Evolutionary conservation across 139 green algal genomes (phyloP), one percentile per base, ranked within the genome.

Genomic region (Chlamydomonas urium): DNA sequence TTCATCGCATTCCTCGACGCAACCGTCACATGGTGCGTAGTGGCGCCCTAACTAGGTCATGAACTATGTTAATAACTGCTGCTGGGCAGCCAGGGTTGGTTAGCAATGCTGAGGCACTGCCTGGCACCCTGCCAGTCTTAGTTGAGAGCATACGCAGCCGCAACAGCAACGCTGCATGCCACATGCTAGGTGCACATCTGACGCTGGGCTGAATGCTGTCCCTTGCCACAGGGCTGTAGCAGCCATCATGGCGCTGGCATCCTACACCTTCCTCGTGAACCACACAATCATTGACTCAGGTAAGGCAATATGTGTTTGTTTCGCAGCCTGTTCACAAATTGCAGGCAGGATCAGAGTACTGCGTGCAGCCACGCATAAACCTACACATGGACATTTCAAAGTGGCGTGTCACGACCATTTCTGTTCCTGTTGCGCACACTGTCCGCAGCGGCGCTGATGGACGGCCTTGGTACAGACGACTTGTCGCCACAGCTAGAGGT

Each of bases 401-500:
- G n/a, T n/a, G n/a, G n/a, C n/a, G n/a, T n/a, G n/a, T n/a, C n/a
- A n/a, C n/a, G n/a, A n/a, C n/a, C n/a, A n/a, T n/a, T n/a, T n/a
- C n/a, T n/a, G n/a, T n/a, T n/a, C n/a, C n/a, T n/a, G n/a, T n/a
- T n/a, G n/a, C n/a, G n/a, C n/a, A n/a, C n/a, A n/a, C n/a, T n/a
- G n/a, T n/a, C n/a, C n/a, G n/a, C n/a, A 35, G 3, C 4, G 4
- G 14, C 33, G 17, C 2, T 74, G 5, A 34, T 66, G 68, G 68
- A 67, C 31, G 53, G 36, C 28, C 53, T 66, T 6, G 35, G 24
- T 24, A 66, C 34, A 3, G 68, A 66, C 2, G 38, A 74, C 33
- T 45, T 83, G 31, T 67, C 45, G 1, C 77, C 77, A 32, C 72
- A 83, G 73, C 62, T 79, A n/a, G 77, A 83, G 77, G 65, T 83